phyloP scores from a whole-genome alignment of 2,329 filamentous ascomycete species.

The Colletotrichum sp. region DNA sequence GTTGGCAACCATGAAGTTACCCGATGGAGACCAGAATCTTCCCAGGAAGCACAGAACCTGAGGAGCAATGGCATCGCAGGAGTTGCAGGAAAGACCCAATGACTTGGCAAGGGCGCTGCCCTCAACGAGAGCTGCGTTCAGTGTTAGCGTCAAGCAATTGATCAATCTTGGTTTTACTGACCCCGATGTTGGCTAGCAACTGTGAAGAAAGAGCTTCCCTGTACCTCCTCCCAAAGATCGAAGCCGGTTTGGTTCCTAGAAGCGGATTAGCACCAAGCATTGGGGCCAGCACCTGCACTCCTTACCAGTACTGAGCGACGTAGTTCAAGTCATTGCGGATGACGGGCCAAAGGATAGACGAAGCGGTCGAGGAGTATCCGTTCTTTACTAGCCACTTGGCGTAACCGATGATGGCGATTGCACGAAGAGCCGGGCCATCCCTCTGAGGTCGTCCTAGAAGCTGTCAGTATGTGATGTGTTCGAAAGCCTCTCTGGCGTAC shows the following conservation, averaged over 20 bases:
- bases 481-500: slow-evolving; percentile 24
- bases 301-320: slow-evolving; percentile 72
- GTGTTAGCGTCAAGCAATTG: neutral
- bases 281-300: neutral
- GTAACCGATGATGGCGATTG: slow-evolving; percentile 75
- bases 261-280: neutral
- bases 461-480: neutral
- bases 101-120: slow-evolving; percentile 69
- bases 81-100: slow-evolving; percentile 64
- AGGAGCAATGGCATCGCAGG: slow-evolving; percentile 69
- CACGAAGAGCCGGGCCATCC: slow-evolving; percentile 79
- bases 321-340: slow-evolving; percentile 79
- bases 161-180: slow-evolving; percentile 34
- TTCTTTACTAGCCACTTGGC: slow-evolving; percentile 74
- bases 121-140: slow-evolving; percentile 61
- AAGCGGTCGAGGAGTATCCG: slow-evolving; percentile 63
- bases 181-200: slow-evolving; percentile 71
- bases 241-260: slow-evolving; percentile 63
- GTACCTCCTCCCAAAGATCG: slow-evolving; percentile 85
- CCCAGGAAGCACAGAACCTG: slow-evolving; percentile 77
- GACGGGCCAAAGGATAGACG: slow-evolving; percentile 71
- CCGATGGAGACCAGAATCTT: slow-evolving; percentile 70
- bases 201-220: slow-evolving; percentile 82
- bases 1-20: slow-evolving; percentile 70
- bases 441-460: slow-evolving; percentile 70